Evolutionary conservation across 1,284 basidiomycete genomes (phyloP).

Genomic region (Thecaphora frezii): DNA sequence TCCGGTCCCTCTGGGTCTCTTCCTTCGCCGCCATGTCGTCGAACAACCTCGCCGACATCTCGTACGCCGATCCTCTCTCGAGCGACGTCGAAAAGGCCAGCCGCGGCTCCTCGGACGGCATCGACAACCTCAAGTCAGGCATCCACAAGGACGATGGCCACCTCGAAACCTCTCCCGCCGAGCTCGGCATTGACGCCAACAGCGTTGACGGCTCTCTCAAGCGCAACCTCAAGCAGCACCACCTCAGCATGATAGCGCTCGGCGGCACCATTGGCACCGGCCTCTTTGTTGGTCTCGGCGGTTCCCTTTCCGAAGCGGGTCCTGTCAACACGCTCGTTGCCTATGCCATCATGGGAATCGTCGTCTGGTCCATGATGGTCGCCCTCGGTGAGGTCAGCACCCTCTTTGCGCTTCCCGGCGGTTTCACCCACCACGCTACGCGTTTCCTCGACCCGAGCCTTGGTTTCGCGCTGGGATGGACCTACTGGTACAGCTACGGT

Average conservation of each 20-base stretch:
- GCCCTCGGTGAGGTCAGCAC: conserved; percentile 62
- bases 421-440: conserved; percentile 77
- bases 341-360: conserved; percentile 56
- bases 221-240: conserved; percentile 41
- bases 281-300: conserved; percentile 74
- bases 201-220: conserved; percentile 24
- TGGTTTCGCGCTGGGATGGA: conserved; percentile 66
- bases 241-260: conserved; percentile 50
- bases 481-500: conserved; percentile 64
- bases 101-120: not conserved
- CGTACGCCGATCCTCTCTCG: not conserved
- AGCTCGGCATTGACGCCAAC: conserved; percentile 21
- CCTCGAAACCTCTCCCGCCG: too few species aligned
- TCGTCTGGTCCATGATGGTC: conserved; percentile 57
- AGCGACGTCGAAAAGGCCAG: not conserved
- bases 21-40: not conserved
- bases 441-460: conserved; percentile 79
- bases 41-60: not conserved
- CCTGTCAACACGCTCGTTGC: conserved; percentile 61
- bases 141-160: not conserved
- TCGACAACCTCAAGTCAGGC: not conserved
- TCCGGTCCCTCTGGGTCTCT: too few species aligned
- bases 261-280: conserved; percentile 56
- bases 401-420: conserved; percentile 67
- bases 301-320: conserved; percentile 61